phyloP scores from a whole-genome alignment of 768 basidiomycete genomes.

The Panus rudis region DNA sequence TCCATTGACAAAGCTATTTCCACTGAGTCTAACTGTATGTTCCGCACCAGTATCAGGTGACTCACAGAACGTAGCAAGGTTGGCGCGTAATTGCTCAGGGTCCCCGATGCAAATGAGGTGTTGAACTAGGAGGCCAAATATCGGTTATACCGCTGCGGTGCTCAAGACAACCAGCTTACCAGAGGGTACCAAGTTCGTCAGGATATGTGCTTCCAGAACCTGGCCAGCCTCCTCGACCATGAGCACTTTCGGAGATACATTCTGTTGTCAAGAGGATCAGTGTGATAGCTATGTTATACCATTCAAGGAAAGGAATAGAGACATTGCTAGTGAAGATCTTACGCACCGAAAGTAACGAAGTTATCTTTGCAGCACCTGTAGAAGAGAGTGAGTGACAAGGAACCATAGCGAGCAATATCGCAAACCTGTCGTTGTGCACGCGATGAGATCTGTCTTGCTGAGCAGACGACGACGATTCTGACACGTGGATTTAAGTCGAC shows the following conservation, averaged over 20 bases:
- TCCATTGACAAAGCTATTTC: conserved; percentile 61
- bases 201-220: conserved; percentile 71
- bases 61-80: conserved; percentile 54
- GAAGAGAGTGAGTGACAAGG: no score
- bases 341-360: conserved; percentile 47
- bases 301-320: no score
- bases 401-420: conserved; percentile 1
- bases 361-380: conserved; percentile 62
- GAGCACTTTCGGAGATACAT: conserved; percentile 51
- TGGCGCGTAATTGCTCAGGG: conserved; percentile 68
- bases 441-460: conserved; percentile 51
- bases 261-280: no score
- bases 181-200: conserved; percentile 53
- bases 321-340: no score
- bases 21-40: background rate
- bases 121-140: conserved; percentile 31
- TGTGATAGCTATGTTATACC: no score
- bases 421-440: conserved; percentile 70
- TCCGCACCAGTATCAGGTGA: background rate
- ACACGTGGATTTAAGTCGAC: background rate
- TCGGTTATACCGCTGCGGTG: background rate
- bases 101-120: conserved; percentile 80
- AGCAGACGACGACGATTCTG: conserved; percentile 55
- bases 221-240: conserved; percentile 81
- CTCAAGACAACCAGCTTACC: conserved; percentile 1